phyloP scores from a whole-genome alignment of 169 alveolate species.

The Ophryocystis elektroscirrha region DNA sequence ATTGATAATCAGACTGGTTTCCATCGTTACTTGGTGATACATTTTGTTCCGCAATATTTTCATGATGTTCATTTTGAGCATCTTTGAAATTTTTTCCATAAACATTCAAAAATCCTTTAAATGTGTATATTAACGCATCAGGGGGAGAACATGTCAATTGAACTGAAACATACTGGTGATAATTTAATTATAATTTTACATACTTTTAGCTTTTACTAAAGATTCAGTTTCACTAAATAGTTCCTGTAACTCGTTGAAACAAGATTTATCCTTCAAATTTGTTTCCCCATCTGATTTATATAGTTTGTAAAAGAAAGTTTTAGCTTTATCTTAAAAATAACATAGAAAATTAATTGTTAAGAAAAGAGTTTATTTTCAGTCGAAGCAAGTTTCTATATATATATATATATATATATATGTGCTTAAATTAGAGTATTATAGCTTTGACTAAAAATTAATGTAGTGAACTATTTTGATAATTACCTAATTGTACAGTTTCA shows the following conservation, averaged over 20 bases:
- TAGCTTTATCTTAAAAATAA: no score
- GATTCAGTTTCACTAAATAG: constrained; percentile 25
- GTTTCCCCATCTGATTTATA: constrained; percentile 83
- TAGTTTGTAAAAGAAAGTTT: no score
- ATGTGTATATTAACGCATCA: neutral
- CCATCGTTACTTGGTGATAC: no score
- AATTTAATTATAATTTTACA: neutral
- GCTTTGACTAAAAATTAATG: no score
- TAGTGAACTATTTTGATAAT: neutral
- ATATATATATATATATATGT: no score
- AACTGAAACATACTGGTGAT: no score
- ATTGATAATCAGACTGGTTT: no score
- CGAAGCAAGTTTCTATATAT: neutral
- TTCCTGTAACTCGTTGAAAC: constrained; percentile 33
- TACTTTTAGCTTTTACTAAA: constrained; percentile 23
- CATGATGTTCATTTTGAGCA: no score
- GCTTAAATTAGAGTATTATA: no score
- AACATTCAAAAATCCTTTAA: neutral
- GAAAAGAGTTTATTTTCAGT: constrained; percentile 35
- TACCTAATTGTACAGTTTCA: constrained; percentile 32
- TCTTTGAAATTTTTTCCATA: no score
- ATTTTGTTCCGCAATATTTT: no score
- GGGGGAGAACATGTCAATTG: no score
- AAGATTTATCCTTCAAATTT: constrained; percentile 57
- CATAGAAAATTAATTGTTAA: constrained; percentile 42